phyloP scores from a whole-genome alignment of 371 early-diverging fungal genomes.

The Actinomortierella ambigua region DNA sequence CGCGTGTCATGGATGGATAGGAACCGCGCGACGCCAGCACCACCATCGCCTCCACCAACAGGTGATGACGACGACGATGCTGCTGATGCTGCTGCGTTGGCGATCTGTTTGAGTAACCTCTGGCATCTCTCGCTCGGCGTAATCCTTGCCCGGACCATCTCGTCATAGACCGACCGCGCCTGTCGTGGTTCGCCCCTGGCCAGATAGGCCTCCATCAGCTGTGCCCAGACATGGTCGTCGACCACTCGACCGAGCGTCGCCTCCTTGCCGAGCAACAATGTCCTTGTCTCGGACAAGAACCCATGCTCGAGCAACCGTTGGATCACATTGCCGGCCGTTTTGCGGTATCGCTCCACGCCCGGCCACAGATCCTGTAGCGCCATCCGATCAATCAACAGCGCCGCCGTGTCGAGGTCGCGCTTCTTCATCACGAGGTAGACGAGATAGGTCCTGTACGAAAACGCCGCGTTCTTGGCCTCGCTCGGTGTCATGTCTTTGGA shows the following conservation, averaged over 20 bases:
- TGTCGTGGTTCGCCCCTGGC: constrained; percentile 25
- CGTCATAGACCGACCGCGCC: constrained; percentile 39
- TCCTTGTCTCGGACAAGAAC: constrained; percentile 35
- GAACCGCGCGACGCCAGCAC: too few species aligned
- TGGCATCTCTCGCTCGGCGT: constrained; percentile 22
- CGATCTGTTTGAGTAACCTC: constrained; percentile 10
- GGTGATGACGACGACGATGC: too few species aligned
- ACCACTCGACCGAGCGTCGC: constrained; percentile 23
- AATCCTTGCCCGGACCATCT: constrained; percentile 32
- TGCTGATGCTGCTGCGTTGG: too few species aligned
- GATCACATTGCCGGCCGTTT: constrained; percentile 12
- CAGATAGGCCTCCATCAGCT: constrained; percentile 31
- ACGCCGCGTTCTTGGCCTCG: constrained; percentile 21
- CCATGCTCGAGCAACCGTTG: constrained; percentile 18
- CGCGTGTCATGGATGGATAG: too few species aligned
- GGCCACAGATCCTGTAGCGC: constrained; percentile 25
- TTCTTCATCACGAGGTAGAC: constrained; percentile 19
- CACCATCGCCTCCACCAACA: too few species aligned
- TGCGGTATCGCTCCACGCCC: constrained; percentile 30
- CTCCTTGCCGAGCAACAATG: constrained; percentile 25
- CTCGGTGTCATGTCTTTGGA: neutral
- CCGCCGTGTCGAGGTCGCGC: constrained; percentile 28
- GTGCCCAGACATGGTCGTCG: constrained; percentile 12
- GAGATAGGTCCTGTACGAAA: constrained; percentile 36
- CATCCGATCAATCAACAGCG: constrained; percentile 37